phyloP scores from a whole-genome alignment of 352 stramenopile species.

The Phytophthora cryptogea region DNA sequence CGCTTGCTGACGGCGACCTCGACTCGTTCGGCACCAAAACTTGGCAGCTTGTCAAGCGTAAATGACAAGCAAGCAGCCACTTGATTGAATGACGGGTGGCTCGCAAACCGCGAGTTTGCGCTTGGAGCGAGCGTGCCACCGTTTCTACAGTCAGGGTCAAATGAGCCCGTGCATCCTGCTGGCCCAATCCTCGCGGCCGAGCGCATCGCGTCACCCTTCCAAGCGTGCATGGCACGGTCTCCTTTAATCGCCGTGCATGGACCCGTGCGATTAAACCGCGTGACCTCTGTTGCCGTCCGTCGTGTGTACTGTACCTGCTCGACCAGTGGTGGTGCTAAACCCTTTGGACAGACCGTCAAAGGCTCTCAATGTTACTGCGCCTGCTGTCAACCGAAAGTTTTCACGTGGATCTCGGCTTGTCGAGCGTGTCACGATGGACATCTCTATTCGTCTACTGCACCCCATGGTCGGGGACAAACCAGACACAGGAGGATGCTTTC shows the following conservation, averaged over 20 bases:
- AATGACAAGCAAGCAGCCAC: too few species aligned
- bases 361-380: too few species aligned
- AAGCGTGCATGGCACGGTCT: neutral
- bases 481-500: conserved; percentile 20
- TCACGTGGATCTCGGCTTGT: too few species aligned
- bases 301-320: neutral
- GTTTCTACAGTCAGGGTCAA: neutral
- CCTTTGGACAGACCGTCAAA: neutral
- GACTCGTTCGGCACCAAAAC: too few species aligned
- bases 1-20: too few species aligned
- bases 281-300: neutral
- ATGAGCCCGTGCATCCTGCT: neutral
- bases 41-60: too few species aligned
- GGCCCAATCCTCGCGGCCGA: neutral
- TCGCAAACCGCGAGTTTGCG: too few species aligned
- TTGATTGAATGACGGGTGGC: too few species aligned
- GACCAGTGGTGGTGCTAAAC: neutral
- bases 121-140: neutral
- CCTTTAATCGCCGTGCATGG: neutral
- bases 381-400: too few species aligned
- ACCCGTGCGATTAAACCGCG: neutral
- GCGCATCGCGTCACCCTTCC: neutral
- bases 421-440: neutral
- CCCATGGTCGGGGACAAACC: conserved; percentile 10
- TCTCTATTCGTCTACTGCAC: neutral